Evolutionary conservation across 495 filamentous ascomycete genomes (phyloP).

Genomic region (Penicillium turbatum): DNA sequence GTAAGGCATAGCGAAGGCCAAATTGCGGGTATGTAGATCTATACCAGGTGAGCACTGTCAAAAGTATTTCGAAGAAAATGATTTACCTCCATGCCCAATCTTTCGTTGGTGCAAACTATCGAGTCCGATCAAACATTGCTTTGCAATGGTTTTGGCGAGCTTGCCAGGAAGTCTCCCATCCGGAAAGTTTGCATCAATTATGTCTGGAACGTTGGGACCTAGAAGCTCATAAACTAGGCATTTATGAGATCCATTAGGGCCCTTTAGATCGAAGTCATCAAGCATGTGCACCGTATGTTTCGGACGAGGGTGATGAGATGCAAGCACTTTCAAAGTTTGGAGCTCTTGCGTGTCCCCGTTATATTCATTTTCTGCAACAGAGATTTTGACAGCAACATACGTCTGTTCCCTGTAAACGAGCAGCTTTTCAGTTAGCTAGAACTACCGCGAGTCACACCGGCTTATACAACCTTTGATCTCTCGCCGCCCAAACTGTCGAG

Average conservation of each 20-base stretch:
- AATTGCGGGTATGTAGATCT: constrained; percentile 48
- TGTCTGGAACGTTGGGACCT: constrained; percentile 35
- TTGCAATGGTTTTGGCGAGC: constrained; percentile 41
- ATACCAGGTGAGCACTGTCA: constrained; percentile 14
- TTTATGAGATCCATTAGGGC: constrained; percentile 44
- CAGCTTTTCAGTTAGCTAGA: constrained; percentile 13
- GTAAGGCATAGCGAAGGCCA: constrained; percentile 35
- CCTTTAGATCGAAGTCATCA: constrained; percentile 36
- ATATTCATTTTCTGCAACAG: constrained; percentile 18
- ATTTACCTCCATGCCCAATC: constrained; percentile 41
- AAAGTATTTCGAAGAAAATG: constrained; percentile 10
- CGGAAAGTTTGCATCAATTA: constrained; percentile 25
- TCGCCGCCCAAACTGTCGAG: constrained; percentile 49
- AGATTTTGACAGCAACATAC: constrained; percentile 34
- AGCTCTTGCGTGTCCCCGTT: constrained; percentile 23
- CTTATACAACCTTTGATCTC: constrained; percentile 31
- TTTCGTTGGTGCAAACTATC: constrained; percentile 38
- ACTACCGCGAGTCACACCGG: constrained; percentile 6
- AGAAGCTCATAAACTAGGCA: constrained; percentile 46
- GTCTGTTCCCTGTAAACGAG: constrained; percentile 11
- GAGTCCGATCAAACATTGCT: constrained; percentile 39
- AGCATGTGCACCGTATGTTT: constrained; percentile 32
- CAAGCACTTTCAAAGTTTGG: constrained; percentile 20
- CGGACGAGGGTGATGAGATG: constrained; percentile 15
- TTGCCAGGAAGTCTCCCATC: constrained; percentile 35